phyloP scores from a whole-genome alignment of 768 basidiomycete species.

The Udeniomyces megalosporus region DNA sequence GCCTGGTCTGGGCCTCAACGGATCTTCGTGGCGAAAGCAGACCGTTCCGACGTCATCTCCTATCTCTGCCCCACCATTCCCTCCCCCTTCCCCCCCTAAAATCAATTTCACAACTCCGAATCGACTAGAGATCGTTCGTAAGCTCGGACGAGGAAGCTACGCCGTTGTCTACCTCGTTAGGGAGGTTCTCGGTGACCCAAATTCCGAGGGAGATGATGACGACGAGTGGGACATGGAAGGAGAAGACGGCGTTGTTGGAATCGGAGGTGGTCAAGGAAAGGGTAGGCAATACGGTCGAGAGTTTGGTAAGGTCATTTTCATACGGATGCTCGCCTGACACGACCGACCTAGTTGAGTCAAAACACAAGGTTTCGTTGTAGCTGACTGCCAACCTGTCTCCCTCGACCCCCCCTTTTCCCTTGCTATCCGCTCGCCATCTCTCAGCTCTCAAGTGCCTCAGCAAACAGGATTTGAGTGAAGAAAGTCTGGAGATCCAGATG shows the following conservation, averaged over 20 bases:
- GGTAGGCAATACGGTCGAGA: slow-evolving; percentile 19
- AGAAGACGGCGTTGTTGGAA: slow-evolving; percentile 15
- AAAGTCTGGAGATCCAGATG: slow-evolving; percentile 73
- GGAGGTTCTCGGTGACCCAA: slow-evolving; percentile 20
- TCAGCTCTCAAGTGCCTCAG: slow-evolving; percentile 92
- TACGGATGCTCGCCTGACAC: no score
- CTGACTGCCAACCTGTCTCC: slow-evolving; percentile 18
- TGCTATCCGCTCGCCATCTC: slow-evolving; percentile 44
- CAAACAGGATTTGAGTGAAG: slow-evolving; percentile 80
- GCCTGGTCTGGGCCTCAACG: background rate
- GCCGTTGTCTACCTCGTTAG: slow-evolving; percentile 81
- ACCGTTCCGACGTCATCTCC: background rate
- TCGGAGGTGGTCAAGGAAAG: background rate
- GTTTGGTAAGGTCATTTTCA: slow-evolving; percentile 27
- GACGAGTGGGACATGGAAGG: slow-evolving; percentile 17
- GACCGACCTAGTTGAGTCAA: no score
- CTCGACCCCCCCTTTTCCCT: slow-evolving; percentile 33
- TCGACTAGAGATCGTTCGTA: slow-evolving; percentile 66
- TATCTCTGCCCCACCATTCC: slow-evolving; percentile 25
- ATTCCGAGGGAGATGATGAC: slow-evolving; percentile 18
- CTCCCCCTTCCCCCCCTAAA: slow-evolving; percentile 31
- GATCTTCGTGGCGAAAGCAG: background rate
- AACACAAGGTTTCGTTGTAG: no score
- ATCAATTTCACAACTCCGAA: slow-evolving; percentile 18
- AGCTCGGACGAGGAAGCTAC: slow-evolving; percentile 76